Conservation (phyloP, 768 basidiomycete species). For the Pulveroboletus sp. region DNA sequence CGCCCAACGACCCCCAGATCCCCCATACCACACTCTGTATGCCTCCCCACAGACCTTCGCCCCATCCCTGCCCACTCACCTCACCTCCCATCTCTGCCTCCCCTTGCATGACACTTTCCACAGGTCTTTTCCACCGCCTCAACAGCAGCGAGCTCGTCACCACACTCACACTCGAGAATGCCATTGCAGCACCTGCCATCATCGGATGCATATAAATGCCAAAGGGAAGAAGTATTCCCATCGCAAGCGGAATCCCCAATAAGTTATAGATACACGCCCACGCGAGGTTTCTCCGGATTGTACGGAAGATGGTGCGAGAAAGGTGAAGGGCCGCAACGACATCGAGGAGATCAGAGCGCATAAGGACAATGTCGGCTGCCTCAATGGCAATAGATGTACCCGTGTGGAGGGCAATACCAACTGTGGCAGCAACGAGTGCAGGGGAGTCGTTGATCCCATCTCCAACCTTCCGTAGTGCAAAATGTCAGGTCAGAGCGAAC, state of each 20-base stretch:
- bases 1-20: constrained; percentile 46
- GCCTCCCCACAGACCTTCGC: constrained; percentile 30
- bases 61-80: constrained; percentile 20
- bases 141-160: constrained; percentile 86
- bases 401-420: constrained; percentile 93
- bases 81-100: constrained; percentile 33
- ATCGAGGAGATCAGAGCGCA: constrained; percentile 94
- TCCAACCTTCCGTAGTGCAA: constrained; percentile 60
- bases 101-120: constrained; percentile 64
- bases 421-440: constrained; percentile 90
- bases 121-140: constrained; percentile 77
- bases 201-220: constrained; percentile 94
- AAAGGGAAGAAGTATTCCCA: constrained; percentile 92
- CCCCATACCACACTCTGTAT: constrained; percentile 40
- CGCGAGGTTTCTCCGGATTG: constrained; percentile 87
- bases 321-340: constrained; percentile 96
- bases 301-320: constrained; percentile 79
- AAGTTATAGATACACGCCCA: constrained; percentile 97
- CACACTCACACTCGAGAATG: constrained; percentile 93
- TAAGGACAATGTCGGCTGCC: constrained; percentile 96
- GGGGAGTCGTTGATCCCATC: constrained; percentile 99
- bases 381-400: constrained; percentile 98
- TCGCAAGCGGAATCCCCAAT: constrained; percentile 92
- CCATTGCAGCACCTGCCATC: constrained; percentile 99
- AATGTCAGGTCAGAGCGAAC: not conserved